Evolutionary conservation across 495 filamentous ascomycete genomes (phyloP).

Genomic region (Neurospora sp.): DNA sequence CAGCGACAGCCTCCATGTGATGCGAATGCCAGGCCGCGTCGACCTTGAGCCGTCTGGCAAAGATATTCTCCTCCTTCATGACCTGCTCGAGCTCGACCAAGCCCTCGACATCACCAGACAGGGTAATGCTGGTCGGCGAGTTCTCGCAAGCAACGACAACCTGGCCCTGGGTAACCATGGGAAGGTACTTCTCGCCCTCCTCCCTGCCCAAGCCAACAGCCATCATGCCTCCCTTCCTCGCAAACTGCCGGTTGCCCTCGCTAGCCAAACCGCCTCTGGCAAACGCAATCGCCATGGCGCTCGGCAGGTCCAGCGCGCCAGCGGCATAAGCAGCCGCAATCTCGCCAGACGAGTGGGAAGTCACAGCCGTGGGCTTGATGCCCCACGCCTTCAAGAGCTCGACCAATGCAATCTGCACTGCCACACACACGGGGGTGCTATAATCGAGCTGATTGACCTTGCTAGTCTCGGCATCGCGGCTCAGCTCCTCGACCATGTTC

Average conservation of each 20-base stretch:
- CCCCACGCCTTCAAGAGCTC: conserved; percentile 42
- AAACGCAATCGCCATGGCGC: conserved; percentile 39
- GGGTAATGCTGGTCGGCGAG: conserved; percentile 34
- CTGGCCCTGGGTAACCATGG: conserved; percentile 11
- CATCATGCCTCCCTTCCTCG: conserved; percentile 30
- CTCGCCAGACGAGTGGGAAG: conserved; percentile 58
- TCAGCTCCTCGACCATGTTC: conserved; percentile 8
- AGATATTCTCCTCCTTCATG: conserved; percentile 22
- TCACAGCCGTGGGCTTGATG: conserved; percentile 37
- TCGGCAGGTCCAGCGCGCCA: conserved; percentile 30
- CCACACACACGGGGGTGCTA: conserved; percentile 37
- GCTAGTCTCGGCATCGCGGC: conserved; percentile 7
- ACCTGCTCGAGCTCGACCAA: conserved; percentile 24
- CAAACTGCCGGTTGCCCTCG: conserved; percentile 17
- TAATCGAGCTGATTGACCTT: conserved; percentile 21
- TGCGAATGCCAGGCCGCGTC: conserved; percentile 34
- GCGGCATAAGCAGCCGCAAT: conserved; percentile 44
- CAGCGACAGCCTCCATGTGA: conserved; percentile 33
- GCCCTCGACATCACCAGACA: conserved; percentile 29
- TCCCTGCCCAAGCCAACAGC: conserved; percentile 28
- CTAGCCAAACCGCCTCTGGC: conserved; percentile 19
- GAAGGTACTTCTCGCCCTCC: conserved; percentile 16
- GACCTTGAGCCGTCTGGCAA: conserved; percentile 26
- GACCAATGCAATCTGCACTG: conserved; percentile 43
- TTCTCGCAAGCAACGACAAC: conserved; percentile 38